Evolutionary conservation across 2,329 filamentous ascomycete genomes (phyloP), one percentile per base, ranked within the genome.

Genomic region (Neoarthrinium moseri): DNA sequence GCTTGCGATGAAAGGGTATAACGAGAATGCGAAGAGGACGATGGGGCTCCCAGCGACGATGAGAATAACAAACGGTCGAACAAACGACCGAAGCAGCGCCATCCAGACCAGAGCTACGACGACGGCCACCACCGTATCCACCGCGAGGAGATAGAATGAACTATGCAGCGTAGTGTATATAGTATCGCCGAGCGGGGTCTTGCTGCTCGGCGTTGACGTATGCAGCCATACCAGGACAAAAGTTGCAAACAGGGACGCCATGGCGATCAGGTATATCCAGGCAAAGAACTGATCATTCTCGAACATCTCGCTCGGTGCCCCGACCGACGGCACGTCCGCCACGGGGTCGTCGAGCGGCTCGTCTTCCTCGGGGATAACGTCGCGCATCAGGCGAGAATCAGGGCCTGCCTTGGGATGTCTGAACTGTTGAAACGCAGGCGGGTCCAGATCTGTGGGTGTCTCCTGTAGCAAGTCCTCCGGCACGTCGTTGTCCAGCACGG

Each of bases 101-200:
- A 99, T 80, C 94, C 94, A 99, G 21, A 96, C 67, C 27, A 96
- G 74, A 2, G 92, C 92, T 17, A 97, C 88, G 27, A 95, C 73
- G 30, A 96, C 74, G 1, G 94, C 87, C n/a, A 96, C 85, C 15
- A 97, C 66, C 1, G 94, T 97, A 67, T 97, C 95, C 43, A 94
- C 83, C 2, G 89, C 88, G 33, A 99, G 82, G 54, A 97, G 85
- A 60, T 94, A 86, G 59, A 95, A 94, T 1, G 91, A 96, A 41
- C 84, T 83, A 56, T 88, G 86, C 27, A 99, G 71, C 4, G 89
- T 91, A 12, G 87, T 90, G 66, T 99, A 99, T 48, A 99, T 90
- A 1, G 92, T 96, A 65, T 99, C 94, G 12, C 91, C 92, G 46
- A 95, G 80, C 1, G 86, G 86, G 49, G 79, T 78, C 60, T 87